Conservation (phyloP, 1,284 basidiomycete species). For the Pholiota adiposa region DNA sequence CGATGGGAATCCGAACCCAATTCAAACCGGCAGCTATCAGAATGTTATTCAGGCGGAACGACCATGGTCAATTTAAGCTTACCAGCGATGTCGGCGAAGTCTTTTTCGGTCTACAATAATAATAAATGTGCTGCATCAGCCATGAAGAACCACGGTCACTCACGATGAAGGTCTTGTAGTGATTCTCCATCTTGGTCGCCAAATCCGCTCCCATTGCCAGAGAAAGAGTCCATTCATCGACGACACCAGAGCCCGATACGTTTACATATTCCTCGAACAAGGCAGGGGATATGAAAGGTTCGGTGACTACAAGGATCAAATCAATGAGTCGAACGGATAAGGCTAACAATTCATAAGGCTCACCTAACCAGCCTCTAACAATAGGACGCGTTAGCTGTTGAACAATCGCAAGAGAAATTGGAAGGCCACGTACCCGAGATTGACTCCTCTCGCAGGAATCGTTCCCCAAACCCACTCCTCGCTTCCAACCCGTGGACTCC, state of each 20-base stretch:
- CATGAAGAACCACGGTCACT: slow-evolving; percentile 22
- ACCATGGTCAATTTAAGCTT: slow-evolving; percentile 9
- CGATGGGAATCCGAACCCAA: slow-evolving; percentile 79
- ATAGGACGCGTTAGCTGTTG: slow-evolving; percentile 8
- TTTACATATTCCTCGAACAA: slow-evolving; percentile 81
- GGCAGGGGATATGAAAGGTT: slow-evolving; percentile 65
- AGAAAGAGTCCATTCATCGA: slow-evolving; percentile 86
- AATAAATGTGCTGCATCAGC: slow-evolving; percentile 2
- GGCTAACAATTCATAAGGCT: slow-evolving; percentile 1
- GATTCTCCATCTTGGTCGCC: slow-evolving; percentile 70
- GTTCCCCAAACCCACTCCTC: slow-evolving; percentile 48
- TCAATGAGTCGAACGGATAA: slow-evolving; percentile 19
- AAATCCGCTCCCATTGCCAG: slow-evolving; percentile 62
- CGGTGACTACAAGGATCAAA: slow-evolving; percentile 32
- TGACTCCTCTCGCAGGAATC: slow-evolving; percentile 45
- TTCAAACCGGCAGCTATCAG: slow-evolving; percentile 66
- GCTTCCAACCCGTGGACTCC: slow-evolving; percentile 63
- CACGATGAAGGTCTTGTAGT: slow-evolving; percentile 86
- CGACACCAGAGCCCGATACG: slow-evolving; percentile 45
- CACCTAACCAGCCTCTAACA: slow-evolving; percentile 46
- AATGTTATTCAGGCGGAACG: slow-evolving; percentile 1
- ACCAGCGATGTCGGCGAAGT: slow-evolving; percentile 83
- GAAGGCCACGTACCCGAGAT: slow-evolving; percentile 42
- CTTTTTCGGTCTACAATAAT: slow-evolving; percentile 61
- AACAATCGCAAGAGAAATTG: neutral